phyloP scores from a whole-genome alignment of 73 alveolate genomes.

The Symbiodinium pilosum region DNA sequence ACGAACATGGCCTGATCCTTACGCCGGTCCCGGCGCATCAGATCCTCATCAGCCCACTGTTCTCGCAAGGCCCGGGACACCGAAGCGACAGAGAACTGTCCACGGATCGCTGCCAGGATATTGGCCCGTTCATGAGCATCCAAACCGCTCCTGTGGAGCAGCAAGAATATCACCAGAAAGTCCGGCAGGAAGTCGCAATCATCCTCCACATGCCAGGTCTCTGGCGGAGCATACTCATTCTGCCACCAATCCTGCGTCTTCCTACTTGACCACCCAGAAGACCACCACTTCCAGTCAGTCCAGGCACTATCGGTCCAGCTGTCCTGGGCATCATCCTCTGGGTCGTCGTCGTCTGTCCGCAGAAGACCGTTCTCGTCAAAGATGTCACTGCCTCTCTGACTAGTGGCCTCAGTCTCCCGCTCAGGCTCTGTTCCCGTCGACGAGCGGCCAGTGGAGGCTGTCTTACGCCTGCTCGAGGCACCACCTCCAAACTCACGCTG shows the following conservation, averaged over 20 bases:
- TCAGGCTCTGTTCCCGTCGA: background rate
- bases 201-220: conserved; percentile 16
- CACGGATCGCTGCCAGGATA: conserved; percentile 13
- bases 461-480: background rate
- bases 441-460: background rate
- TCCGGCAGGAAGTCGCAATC: conserved; percentile 13
- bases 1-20: background rate
- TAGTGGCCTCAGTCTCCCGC: background rate
- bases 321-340: background rate
- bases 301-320: background rate
- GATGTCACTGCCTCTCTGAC: background rate
- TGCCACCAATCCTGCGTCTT: background rate
- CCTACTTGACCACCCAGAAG: too few relatives aligned
- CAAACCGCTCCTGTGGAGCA: background rate
- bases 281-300: conserved; percentile 4
- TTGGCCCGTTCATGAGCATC: conserved; percentile 31
- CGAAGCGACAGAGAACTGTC: background rate
- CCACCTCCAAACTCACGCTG: background rate
- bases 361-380: background rate
- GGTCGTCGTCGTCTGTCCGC: background rate
- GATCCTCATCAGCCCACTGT: conserved; percentile 22
- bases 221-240: background rate
- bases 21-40: background rate
- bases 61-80: background rate
- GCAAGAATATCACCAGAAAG: background rate